A percentile compares a stretch with the other conserved stretches of the same genome.
Conservation (phyloP, 148 eudicot species). For the Chenopodium suecicum region DNA sequence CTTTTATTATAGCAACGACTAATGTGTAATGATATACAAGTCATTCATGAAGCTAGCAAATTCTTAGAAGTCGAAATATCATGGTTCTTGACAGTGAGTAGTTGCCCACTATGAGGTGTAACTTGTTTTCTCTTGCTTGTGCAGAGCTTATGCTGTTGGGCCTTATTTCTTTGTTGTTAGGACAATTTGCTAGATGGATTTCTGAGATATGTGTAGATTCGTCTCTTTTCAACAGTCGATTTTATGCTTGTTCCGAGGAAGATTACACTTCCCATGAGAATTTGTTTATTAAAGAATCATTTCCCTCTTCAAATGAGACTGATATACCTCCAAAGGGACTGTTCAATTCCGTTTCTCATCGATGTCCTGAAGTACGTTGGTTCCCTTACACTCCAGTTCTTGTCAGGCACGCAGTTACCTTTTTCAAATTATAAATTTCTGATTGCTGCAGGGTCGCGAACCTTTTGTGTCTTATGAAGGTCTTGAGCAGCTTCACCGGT, state of each 20-base stretch:
- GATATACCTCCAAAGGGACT: slow-evolving; percentile 60
- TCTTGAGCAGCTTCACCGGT: slow-evolving; percentile 94
- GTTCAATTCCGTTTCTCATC: slow-evolving; percentile 35
- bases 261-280: slow-evolving; percentile 46
- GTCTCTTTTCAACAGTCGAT: slow-evolving; percentile 76
- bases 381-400: background rate
- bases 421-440: background rate
- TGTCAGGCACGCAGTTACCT: background rate
- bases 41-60: background rate
- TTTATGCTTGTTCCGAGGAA: slow-evolving; percentile 76
- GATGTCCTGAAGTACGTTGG: slow-evolving; percentile 64
- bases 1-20: background rate
- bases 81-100: background rate
- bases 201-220: slow-evolving; percentile 91
- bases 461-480: slow-evolving; percentile 97
- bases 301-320: slow-evolving; percentile 42
- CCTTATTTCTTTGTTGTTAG: slow-evolving; percentile 84
- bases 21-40: background rate
- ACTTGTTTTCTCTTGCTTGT: background rate
- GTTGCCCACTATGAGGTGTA: background rate
- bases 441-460: slow-evolving; percentile 69
- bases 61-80: background rate
- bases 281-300: slow-evolving; percentile 30
- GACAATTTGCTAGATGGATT: slow-evolving; percentile 89
- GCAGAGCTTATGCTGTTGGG: slow-evolving; percentile 97